Percentiles rank a stretch among this genome's conserved stretches.
Conservation (phyloP, 2,329 filamentous ascomycete genomes). For the Sphaerulina vaccinii region DNA sequence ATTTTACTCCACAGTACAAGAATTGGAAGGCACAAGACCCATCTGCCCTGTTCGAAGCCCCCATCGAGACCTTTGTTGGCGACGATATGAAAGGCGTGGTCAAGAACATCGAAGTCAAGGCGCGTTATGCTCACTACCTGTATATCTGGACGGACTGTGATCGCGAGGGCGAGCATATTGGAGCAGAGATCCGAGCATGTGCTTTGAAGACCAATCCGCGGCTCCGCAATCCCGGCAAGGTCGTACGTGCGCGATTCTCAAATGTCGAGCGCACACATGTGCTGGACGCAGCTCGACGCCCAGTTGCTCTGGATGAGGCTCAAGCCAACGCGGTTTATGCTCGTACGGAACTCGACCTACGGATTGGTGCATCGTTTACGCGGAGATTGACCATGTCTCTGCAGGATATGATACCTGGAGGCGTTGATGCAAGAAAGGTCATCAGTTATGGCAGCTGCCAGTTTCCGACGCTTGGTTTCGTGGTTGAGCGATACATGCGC, state of each 20-base stretch:
- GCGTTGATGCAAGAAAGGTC: conserved; percentile 64
- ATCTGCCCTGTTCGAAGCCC: conserved; percentile 75
- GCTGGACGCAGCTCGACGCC: conserved; percentile 73
- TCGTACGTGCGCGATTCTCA: conserved; percentile 88
- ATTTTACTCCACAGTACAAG: conserved; percentile 72
- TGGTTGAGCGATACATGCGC: conserved; percentile 91
- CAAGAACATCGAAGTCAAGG: conserved; percentile 78
- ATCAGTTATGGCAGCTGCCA: conserved; percentile 68
- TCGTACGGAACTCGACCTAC: conserved; percentile 86
- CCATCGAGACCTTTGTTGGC: conserved; percentile 66
- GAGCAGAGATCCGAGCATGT: conserved; percentile 80
- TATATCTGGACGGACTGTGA: conserved; percentile 99
- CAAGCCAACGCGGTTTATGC: conserved; percentile 86
- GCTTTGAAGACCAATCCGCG: conserved; percentile 70
- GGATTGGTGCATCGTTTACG: conserved; percentile 91
- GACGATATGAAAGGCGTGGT: conserved; percentile 77
- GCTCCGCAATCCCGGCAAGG: conserved; percentile 56
- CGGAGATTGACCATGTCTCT: conserved; percentile 79
- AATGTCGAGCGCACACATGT: conserved; percentile 96
- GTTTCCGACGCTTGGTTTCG: conserved; percentile 93
- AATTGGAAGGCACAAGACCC: conserved; percentile 82
- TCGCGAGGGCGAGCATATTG: conserved; percentile 95
- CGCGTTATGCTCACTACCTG: conserved; percentile 67
- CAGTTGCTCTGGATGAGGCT: conserved; percentile 75
- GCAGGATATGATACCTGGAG: conserved; percentile 67